Evolutionary conservation across 345 rosid species (phyloP), one percentile per base, ranked within the genome.

Genomic region (Turnera subulata): DNA sequence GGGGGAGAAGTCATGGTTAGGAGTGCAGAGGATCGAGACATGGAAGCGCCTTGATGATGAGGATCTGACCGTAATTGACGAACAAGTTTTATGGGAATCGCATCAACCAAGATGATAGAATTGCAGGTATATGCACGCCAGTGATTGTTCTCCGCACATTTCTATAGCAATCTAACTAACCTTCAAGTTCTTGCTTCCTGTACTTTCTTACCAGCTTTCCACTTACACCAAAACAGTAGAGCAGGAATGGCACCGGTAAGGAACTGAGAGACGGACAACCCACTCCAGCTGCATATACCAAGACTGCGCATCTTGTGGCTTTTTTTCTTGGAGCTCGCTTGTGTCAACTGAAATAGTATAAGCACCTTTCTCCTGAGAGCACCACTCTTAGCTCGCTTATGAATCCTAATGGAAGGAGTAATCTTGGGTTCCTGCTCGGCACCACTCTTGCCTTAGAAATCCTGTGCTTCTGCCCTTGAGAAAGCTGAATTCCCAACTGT

Each of bases 21-120:
- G 80, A 58, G 84, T 80, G 18, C 55, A 73, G 62, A 81, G 69
- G 61, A 80, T 88, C 47, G 76, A 63, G 68, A 91, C 90, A 17
- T 91, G 98, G 96, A 88, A 91, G 73, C 90, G 83, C 61, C 81
- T 88, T 0, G 92, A 91, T 66, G 88, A 88, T 72, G 69, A 81
- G 73, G 53, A 55, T 57, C 76, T 88, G 53, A 86, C 77, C 71
- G 77, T 81, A 81, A 78, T 81, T 51, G 96, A 91, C 53, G 79
- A 81, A 51, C 96, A 91, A 64, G 67, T 86, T 59, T 54, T 86
- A 17, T 86, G 91, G 96, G 83, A 82, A 38, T 19, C 35, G 44
- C 29, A 32, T 49, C 66, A 50, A 52, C 38, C 67, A 24, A 29
- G 53, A 62, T 71, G 53, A 67, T 6, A 0, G 25, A 9, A 17